Percentiles rank a stretch among this genome's conserved stretches.
Conservation (phyloP, 2,329 filamentous ascomycete genomes). For the Dothideomycetidae sp. region DNA sequence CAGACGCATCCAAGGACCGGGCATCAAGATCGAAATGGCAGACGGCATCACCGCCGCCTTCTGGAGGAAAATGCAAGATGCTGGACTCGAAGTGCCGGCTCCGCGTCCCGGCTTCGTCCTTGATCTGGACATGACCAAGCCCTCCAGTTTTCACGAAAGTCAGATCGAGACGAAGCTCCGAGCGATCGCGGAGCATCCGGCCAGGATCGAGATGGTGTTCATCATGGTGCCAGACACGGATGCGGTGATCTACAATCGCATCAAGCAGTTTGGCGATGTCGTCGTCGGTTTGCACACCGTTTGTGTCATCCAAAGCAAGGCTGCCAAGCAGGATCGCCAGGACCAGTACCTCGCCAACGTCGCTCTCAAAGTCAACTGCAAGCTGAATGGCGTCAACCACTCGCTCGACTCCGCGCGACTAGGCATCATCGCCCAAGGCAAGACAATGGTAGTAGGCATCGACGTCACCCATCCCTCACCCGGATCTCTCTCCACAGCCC, state of each 20-base stretch:
- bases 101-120: neutral
- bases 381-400: constrained; percentile 53
- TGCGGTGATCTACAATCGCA: constrained; percentile 38
- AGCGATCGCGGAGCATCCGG: no score
- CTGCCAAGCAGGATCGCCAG: constrained; percentile 15
- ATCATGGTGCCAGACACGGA: neutral
- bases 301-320: constrained; percentile 38
- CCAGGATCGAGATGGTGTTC: neutral
- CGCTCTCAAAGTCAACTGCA: constrained; percentile 67
- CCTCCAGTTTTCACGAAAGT: no score
- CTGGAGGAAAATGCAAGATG: no score
- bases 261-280: constrained; percentile 59
- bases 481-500: constrained; percentile 42
- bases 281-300: constrained; percentile 53
- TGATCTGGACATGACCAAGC: no score
- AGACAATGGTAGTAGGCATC: constrained; percentile 76
- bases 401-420: constrained; percentile 29
- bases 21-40: no score
- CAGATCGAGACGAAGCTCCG: no score
- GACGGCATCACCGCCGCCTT: no score
- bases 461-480: constrained; percentile 82
- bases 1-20: no score
- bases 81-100: neutral
- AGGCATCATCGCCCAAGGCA: constrained; percentile 31
- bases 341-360: constrained; percentile 26